Conservation (phyloP, 75 land plant genomes). For the Pinus taeda region DNA sequence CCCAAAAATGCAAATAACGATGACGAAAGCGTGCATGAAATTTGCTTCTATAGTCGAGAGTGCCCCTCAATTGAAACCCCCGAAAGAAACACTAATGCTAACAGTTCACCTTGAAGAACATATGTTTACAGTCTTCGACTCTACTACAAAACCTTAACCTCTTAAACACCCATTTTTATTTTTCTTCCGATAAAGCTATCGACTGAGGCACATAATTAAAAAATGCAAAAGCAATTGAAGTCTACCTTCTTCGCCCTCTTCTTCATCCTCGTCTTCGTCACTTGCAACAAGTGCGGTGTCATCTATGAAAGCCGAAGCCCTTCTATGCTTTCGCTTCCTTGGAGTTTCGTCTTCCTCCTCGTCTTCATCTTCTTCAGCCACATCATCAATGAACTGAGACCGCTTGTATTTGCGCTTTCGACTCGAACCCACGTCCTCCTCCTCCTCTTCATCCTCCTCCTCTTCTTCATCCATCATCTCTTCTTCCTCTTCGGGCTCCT, state of each 20-base stretch:
- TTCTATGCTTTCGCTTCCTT: conserved; percentile 41
- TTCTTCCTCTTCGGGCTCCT: conserved; percentile 33
- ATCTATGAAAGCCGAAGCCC: conserved; percentile 58
- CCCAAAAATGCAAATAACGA: too few relatives aligned
- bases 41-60: too few relatives aligned
- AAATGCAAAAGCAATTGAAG: not conserved
- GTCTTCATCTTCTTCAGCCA: conserved; percentile 67
- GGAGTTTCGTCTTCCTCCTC: conserved; percentile 69
- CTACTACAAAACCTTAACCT: too few relatives aligned
- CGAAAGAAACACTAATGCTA: too few relatives aligned
- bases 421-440: conserved; percentile 18
- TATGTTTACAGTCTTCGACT: too few relatives aligned
- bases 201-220: too few relatives aligned
- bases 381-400: conserved; percentile 74
- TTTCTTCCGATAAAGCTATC: too few relatives aligned
- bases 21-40: too few relatives aligned
- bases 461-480: conserved; percentile 46
- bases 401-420: conserved; percentile 34
- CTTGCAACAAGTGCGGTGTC: conserved; percentile 75
- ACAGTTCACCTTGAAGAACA: too few relatives aligned
- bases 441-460: conserved; percentile 45
- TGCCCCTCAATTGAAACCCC: too few relatives aligned
- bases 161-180: too few relatives aligned
- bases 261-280: conserved; percentile 91
- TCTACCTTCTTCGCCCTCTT: conserved; percentile 91